These are phyloP conservation scores for Pneumocystis wakefieldiae DNA, from an alignment of 1,139 yeast genomes.

Conservation along the genomic window DNA sequence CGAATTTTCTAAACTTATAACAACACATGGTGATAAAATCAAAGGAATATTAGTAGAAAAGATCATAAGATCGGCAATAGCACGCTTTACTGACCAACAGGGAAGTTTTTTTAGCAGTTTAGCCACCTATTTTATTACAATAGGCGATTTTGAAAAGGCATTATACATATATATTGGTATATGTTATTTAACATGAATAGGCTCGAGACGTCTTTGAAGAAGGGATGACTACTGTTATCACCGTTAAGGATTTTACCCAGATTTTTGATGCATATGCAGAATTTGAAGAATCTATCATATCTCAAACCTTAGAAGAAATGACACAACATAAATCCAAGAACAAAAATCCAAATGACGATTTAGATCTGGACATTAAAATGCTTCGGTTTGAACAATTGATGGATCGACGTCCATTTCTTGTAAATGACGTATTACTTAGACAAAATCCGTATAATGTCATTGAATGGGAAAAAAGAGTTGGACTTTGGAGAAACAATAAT, in stretches of 20 bases:
- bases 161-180: not conserved
- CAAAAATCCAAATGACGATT: conserved; percentile 15
- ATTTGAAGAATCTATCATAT: conserved; percentile 41
- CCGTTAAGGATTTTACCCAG: conserved; percentile 47
- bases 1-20: conserved; percentile 35
- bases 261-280: conserved; percentile 52
- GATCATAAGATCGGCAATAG: conserved; percentile 29
- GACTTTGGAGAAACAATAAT: conserved; percentile 29
- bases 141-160: conserved; percentile 22
- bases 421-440: conserved; percentile 53
- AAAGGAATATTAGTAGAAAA: conserved; percentile 22
- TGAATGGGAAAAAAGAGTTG: conserved; percentile 53
- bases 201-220: conserved; percentile 37
- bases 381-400: conserved; percentile 42
- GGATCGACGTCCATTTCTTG: conserved; percentile 37
- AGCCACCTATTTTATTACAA: conserved; percentile 35
- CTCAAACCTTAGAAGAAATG: conserved; percentile 26
- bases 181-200: conserved; percentile 14
- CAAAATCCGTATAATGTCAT: conserved; percentile 48
- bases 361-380: conserved; percentile 33
- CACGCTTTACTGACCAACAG: conserved; percentile 46
- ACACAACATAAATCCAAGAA: conserved; percentile 16
- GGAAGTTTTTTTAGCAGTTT: conserved; percentile 37
- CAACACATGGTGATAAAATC: conserved; percentile 19
- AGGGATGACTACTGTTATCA: conserved; percentile 32